These are phyloP conservation scores for Dalechampia spathulata DNA, from an alignment of 441 rosid species.

Conservation along the genomic window DNA sequence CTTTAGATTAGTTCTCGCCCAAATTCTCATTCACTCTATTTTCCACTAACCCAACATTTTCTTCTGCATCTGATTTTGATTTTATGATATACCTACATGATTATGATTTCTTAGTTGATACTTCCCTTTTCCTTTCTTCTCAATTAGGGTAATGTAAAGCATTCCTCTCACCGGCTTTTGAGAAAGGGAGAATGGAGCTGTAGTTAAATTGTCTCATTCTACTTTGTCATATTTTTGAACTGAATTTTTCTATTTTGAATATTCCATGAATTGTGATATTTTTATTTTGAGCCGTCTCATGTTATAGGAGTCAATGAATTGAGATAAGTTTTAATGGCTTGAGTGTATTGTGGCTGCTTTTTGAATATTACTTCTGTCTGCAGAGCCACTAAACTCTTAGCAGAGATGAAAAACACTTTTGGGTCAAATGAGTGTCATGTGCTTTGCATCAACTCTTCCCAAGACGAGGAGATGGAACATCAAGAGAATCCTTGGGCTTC, in stretches of 20 bases:
- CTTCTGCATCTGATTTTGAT: not conserved
- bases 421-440: slow-evolving; percentile 73
- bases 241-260: too few species aligned
- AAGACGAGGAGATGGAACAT: slow-evolving; percentile 57
- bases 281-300: not conserved
- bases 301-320: not conserved
- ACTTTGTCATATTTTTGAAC: not conserved
- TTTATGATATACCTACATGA: not conserved
- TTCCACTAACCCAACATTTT: not conserved
- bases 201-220: too few species aligned
- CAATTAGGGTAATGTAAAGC: not conserved
- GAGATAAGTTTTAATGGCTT: not conserved
- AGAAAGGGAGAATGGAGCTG: too few species aligned
- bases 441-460: slow-evolving; percentile 91
- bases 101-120: not conserved
- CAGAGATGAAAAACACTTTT: slow-evolving; percentile 90
- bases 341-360: not conserved
- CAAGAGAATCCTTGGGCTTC: slow-evolving; percentile 68
- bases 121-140: not conserved
- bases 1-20: too few species aligned
- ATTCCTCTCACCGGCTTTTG: not conserved
- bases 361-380: slow-evolving; percentile 12
- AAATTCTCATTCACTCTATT: not conserved
- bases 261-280: too few species aligned
- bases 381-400: slow-evolving; percentile 76